phyloP scores from a whole-genome alignment of 768 basidiomycete species.

The Pulveroboletus ravenelii region DNA sequence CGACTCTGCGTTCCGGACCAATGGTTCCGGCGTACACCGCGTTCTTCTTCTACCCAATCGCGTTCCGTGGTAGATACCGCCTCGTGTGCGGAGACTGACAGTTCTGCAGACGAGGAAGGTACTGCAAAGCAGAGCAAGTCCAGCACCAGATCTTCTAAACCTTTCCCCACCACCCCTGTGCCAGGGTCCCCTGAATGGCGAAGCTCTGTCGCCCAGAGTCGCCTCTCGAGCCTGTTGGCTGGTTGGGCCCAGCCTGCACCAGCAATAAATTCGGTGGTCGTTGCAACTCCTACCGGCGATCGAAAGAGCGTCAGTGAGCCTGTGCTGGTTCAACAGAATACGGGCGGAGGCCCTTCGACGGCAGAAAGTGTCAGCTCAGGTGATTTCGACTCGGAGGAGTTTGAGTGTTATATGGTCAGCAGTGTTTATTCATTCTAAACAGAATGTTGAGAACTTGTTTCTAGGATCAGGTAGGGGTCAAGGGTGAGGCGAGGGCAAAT shows the following conservation, averaged over 20 bases:
- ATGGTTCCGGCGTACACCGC: conserved; percentile 71
- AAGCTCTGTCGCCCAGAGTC: conserved; percentile 50
- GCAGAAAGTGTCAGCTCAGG: conserved; percentile 24
- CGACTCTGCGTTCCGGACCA: conserved; percentile 72
- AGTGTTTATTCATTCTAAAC: not conserved
- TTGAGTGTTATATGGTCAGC: conserved; percentile 69
- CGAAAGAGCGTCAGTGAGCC: conserved; percentile 74
- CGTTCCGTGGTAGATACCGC: conserved; percentile 48
- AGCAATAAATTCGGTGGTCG: conserved; percentile 28
- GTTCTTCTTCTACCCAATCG: conserved; percentile 42
- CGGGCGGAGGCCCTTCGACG: conserved; percentile 28
- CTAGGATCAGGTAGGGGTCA: conserved; percentile 72
- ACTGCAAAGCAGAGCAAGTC: conserved; percentile 54
- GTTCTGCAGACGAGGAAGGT: conserved; percentile 44
- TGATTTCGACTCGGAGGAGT: conserved; percentile 42
- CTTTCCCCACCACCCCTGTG: conserved; percentile 11
- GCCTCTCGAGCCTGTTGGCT: conserved; percentile 63
- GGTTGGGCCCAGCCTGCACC: conserved; percentile 55
- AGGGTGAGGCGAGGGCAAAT: conserved; percentile 58
- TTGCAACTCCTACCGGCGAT: conserved; percentile 32
- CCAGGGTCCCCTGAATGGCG: conserved; percentile 44
- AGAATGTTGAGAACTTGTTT: conserved; percentile 4
- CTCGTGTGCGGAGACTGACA: not conserved
- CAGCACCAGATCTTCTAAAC: conserved; percentile 23
- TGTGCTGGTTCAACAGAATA: conserved; percentile 47